Evolutionary conservation across 306 rosid genomes (phyloP), one percentile per base, ranked within the genome.

Genomic region (Quercus gilva): DNA sequence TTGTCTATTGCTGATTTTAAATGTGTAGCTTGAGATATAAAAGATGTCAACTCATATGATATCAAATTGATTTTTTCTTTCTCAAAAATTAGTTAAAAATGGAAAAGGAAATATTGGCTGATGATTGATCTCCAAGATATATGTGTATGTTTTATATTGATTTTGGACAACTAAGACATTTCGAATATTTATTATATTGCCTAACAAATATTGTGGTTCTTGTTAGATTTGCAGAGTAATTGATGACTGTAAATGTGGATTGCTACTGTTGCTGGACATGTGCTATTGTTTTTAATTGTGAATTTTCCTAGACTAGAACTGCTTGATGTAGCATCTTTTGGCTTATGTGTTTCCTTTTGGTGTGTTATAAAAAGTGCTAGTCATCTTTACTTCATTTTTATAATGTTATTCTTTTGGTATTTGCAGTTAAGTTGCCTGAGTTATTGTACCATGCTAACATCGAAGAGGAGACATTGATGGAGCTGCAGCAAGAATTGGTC

Each of bases 401-500:
- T 83, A 61, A 55, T 82, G 53, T 51, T 15, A 55, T 57, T 76
- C 55, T 80, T 82, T 56, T 80, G 76, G 51, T 49, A 76, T 71
- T 70, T 83, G 88, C 87, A 91, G 98, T 95, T 78, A 90, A 92
- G 90, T 80, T 92, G 86, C 99, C 98, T 3, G 98, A 91, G 89
- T 65, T 92, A 61, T 78, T 95, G 85, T 78, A 70, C 73, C 76
- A 88, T 80, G 97, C 89, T 29, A 86, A 81, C 52, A 88, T 92
- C 76, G 97, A 91, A 81, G 91, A 85, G 85, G 89, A 88, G 82
- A 86, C 94, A 64, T 78, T 83, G 76, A 76, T 26, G 55, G 94
- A 86, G 78, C 81, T 95, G 87, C 89, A 80, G 76, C 78, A 84
- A 72, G 87, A 86, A 69, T 71, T 92, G 35, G 78, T 72, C 8